These are phyloP conservation scores for Saccharomycopsis lassenensis DNA, from an alignment of 805 yeast species.

Conservation along the genomic window DNA sequence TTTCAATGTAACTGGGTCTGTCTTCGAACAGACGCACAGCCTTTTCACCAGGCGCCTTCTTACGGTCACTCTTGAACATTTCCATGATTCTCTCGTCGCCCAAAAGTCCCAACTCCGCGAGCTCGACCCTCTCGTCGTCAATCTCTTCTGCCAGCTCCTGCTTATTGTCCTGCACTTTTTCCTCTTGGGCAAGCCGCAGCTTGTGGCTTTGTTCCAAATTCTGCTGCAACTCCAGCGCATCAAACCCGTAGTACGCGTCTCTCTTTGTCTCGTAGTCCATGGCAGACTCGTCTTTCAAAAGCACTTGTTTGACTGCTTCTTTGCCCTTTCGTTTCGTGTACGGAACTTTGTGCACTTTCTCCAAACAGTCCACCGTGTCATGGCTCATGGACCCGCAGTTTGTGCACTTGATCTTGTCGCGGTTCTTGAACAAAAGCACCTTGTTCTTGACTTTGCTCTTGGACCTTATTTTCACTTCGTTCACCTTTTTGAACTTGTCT, in stretches of 20 bases:
- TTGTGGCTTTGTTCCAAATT: constrained; percentile 29
- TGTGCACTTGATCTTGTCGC: constrained; percentile 23
- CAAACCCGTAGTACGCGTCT: constrained; percentile 50
- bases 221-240: constrained; percentile 34
- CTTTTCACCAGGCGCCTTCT: constrained; percentile 22
- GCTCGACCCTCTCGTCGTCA: constrained; percentile 24
- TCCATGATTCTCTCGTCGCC: constrained; percentile 8
- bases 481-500: constrained; percentile 26
- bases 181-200: constrained; percentile 21
- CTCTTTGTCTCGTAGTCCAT: constrained; percentile 41
- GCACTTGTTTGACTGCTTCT: constrained; percentile 18
- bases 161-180: constrained; percentile 7
- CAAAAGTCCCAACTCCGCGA: constrained; percentile 24
- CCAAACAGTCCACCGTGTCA: constrained; percentile 27
- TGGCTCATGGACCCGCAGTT: constrained; percentile 30
- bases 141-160: constrained; percentile 4
- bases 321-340: constrained; percentile 5
- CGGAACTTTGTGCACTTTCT: constrained; percentile 25
- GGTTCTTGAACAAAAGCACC: constrained; percentile 8
- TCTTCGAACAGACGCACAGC: constrained; percentile 40
- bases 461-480: constrained; percentile 8
- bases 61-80: constrained; percentile 18
- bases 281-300: constrained; percentile 5
- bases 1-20: constrained; percentile 37
- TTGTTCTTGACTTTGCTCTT: constrained; percentile 7